Evolutionary conservation across 345 rosid species (phyloP), one percentile per base, ranked within the genome.

Genomic region (Acer campestre): DNA sequence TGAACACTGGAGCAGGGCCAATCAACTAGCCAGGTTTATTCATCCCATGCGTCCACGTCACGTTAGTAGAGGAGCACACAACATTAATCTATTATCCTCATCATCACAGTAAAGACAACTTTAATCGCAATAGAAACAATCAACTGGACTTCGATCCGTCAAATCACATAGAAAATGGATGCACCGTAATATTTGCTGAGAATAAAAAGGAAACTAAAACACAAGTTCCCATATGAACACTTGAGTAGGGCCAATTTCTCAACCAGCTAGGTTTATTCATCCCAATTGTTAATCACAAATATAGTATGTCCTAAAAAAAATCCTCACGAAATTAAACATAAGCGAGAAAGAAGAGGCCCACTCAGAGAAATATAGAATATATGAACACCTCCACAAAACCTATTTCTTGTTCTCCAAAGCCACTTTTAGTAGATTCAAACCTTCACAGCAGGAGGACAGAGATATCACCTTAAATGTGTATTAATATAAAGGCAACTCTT

Each of bases 81-180:
- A 7, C 14, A 69, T 61, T 49, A 31, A 25, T 35, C 59, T 31
- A 53, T 51, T 14, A 49, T 10, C 10, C 27, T 31, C 17, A 9
- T 2, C 59, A 71, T 20, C 46, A 40, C 25, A 23, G 7, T 42
- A 42, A 42, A 42, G 10, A 42, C 7, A 14, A 17, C 75, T 68
- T 22, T 27, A 31, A 31, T 31, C 4, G 35, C 22, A 61, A 22
- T 11, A 27, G 31, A 31, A 20, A 59, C 13, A 61, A 61, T 40
- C 40, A 53, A 10, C 14, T 27, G 18, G 29, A 23, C 11, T 7
- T 12, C 16, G 67, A 25, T 20, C 22, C 20, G n/a, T 31, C 61
- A 70, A 65, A 80, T 42, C 8, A 25, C 10, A 71, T 9, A 25
- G 22, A 25, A 25, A 70, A 70, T 27, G 40, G 62, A 71, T n/a